Evolutionary conservation across 441 rosid species (phyloP).

Genomic region (Populus trichocarpa): DNA sequence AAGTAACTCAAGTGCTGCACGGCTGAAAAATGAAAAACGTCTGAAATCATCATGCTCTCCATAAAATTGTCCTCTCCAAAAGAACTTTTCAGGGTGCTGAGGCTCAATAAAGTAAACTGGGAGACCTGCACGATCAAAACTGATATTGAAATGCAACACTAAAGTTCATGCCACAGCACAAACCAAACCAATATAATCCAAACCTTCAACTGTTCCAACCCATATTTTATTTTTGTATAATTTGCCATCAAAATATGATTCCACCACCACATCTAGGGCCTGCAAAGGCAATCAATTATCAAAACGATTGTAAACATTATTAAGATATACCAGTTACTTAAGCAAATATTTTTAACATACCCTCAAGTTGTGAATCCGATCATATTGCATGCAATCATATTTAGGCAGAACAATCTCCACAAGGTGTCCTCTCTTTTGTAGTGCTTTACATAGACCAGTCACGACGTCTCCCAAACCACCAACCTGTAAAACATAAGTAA

Average conservation of each 20-base stretch:
- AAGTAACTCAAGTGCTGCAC: constrained; percentile 94
- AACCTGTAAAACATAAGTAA: constrained; percentile 40
- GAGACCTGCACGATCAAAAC: constrained; percentile 60
- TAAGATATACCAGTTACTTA: background rate
- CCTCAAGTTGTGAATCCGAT: constrained; percentile 65
- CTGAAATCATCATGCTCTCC: constrained; percentile 95
- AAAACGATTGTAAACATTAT: background rate
- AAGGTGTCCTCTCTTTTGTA: constrained; percentile 91
- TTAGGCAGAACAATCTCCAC: constrained; percentile 93
- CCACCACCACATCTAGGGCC: constrained; percentile 76
- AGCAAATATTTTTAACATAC: constrained; percentile 35
- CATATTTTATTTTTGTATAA: constrained; percentile 83
- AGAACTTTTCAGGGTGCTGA: constrained; percentile 87
- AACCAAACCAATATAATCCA: constrained; percentile 8
- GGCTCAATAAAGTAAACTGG: constrained; percentile 98
- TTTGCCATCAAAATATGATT: constrained; percentile 87
- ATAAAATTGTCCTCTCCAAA: constrained; percentile 92
- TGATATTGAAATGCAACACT: constrained; percentile 29
- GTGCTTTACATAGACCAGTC: constrained; percentile 87
- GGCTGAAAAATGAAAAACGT: constrained; percentile 94
- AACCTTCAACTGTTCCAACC: constrained; percentile 93
- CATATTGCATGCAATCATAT: constrained; percentile 94
- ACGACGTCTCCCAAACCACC: constrained; percentile 98
- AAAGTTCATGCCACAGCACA: constrained; percentile 2
- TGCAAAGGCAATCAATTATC: constrained; percentile 28